Percentiles rank a stretch among this genome's conserved stretches.
Conservation (phyloP, 2,329 filamentous ascomycete species). For the Zymoseptoria ardabiliae region DNA sequence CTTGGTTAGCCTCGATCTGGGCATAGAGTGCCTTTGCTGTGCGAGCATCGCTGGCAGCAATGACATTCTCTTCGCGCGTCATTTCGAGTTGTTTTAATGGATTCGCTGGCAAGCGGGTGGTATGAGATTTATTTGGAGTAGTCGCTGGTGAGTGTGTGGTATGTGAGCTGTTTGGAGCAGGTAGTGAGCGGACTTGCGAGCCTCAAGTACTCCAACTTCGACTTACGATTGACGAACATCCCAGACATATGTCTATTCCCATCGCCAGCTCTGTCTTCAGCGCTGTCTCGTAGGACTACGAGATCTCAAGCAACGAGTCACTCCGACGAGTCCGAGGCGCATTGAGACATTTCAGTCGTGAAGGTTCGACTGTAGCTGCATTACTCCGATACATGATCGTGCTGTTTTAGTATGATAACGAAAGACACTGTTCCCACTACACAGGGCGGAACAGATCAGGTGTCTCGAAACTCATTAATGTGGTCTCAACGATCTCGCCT, state of each 20-base stretch:
- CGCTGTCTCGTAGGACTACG: neutral
- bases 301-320: neutral
- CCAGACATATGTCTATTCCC: neutral
- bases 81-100: no score
- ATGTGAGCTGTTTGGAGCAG: neutral
- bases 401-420: neutral
- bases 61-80: no score
- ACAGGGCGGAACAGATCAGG: neutral
- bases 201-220: neutral
- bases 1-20: neutral
- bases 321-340: neutral
- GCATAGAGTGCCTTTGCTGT: neutral
- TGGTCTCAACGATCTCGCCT: neutral
- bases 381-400: neutral
- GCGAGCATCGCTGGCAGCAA: neutral
- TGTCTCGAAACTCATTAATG: neutral
- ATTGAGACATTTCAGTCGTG: neutral
- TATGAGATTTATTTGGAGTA: no score
- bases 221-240: neutral
- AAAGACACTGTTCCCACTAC: neutral
- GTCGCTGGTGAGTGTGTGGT: no score
- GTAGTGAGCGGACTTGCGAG: neutral
- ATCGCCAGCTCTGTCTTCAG: neutral
- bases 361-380: neutral
- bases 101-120: no score